phyloP scores from a whole-genome alignment of 768 basidiomycete species.

The Tulasnella calospora region DNA sequence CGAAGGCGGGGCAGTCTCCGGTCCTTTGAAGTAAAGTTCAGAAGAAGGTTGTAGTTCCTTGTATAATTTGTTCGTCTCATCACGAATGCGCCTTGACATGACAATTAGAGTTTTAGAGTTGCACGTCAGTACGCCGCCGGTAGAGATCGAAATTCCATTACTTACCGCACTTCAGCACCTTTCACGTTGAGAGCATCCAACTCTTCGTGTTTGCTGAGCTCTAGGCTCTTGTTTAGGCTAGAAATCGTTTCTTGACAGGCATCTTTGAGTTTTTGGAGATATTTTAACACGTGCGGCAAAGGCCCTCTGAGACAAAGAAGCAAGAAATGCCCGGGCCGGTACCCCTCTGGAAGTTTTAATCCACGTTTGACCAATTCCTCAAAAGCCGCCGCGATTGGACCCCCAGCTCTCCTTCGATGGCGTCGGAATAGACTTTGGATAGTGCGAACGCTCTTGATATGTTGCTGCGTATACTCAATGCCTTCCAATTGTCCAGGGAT shows the following conservation, averaged over 20 bases:
- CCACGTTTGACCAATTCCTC: neutral
- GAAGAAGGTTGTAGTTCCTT: neutral
- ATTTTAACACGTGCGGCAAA: neutral
- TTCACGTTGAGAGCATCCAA: neutral
- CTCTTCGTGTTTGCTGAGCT: neutral
- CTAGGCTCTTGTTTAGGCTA: neutral
- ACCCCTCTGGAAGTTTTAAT: too few relatives aligned
- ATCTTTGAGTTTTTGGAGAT: neutral
- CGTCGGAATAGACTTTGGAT: neutral
- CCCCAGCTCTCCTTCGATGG: neutral
- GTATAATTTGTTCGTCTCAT: too few relatives aligned
- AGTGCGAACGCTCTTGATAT: neutral
- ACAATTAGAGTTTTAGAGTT: too few relatives aligned
- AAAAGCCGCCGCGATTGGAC: neutral
- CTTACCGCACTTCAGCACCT: too few relatives aligned
- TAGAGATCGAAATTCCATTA: too few relatives aligned
- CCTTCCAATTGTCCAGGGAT: too few relatives aligned
- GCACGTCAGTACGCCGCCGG: too few relatives aligned
- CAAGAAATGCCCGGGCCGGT: neutral
- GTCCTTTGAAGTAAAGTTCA: neutral
- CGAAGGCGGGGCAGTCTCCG: neutral
- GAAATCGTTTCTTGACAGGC: neutral
- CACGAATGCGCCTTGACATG: too few relatives aligned
- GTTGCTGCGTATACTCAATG: too few relatives aligned
- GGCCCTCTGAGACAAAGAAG: neutral